Base-by-base conservation (phyloP, 148 eudicot genomes). In the Limonium bicolor region DNA sequence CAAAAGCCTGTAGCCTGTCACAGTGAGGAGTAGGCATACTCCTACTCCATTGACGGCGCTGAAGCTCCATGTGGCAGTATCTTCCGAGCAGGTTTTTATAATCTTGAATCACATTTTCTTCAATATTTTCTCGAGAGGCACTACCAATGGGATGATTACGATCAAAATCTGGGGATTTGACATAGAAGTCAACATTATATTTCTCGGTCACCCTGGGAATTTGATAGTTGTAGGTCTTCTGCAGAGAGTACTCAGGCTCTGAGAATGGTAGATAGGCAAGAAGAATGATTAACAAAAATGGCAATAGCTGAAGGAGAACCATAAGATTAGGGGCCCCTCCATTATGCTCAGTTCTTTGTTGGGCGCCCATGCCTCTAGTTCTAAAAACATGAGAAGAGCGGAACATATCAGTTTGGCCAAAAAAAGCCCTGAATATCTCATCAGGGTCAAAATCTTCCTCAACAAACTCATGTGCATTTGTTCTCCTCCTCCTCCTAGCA, bases 11-110 rank as follows among this genome's bases (percentile, higher is more conserved):
- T 26, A 90, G 87, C 71, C 58, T 84, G 56, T 84, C 87, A 62
- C 97, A 90, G 54, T 84, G 77, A 29, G 97, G 95, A 22, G 93
- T 90, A 22, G 93, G 93, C 65, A 80, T 35, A 50, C 59, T 78
- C 62, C 95, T 77, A 57, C 73, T 84, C 95, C 97, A 90, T 37
- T 77, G 92, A 51, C 94, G 86, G 59, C 97, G 71, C 71, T 88
- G 97, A 31, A 77, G 78, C 62, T 88, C 97, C 49, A 88, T 59
- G 29, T 88, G 97, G 55, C 97, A 90, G 47, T 84, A 80, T 14
- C 86, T 76, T 7, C 94, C 76, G 46, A 88, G 79, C 79, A 83
- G 55, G 51, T 77, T 81, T 52, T 83, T 80, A 58, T 88, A 83
- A 56, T 88, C 97, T 67, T 60, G 70, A 41, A 88, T 67, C 22